phyloP scores from a whole-genome alignment of 169 alveolate species.

The Plasmodium chabaudi region DNA sequence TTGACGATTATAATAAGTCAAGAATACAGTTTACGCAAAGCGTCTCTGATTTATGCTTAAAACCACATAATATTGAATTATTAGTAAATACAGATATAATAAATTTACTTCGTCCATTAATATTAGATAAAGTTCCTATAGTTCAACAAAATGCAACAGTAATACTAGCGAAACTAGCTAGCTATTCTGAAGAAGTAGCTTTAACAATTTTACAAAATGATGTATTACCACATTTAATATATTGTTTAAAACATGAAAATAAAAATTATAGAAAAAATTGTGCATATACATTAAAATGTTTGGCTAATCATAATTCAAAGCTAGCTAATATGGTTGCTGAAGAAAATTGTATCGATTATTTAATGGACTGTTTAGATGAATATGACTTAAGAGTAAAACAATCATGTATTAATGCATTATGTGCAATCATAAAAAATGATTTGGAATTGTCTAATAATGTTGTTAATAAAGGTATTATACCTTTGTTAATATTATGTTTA shows the following conservation, averaged over 20 bases:
- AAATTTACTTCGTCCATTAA: constrained; percentile 57
- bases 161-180: constrained; percentile 56
- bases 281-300: constrained; percentile 42
- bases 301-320: constrained; percentile 70
- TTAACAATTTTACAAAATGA: constrained; percentile 56
- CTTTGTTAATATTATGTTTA: constrained; percentile 44
- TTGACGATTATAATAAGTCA: constrained; percentile 56
- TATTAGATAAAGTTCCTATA: constrained; percentile 58
- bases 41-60: constrained; percentile 51
- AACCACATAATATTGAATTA: constrained; percentile 59
- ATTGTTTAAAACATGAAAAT: constrained; percentile 75
- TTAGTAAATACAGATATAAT: constrained; percentile 64
- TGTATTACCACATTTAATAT: constrained; percentile 66
- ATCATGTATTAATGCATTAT: constrained; percentile 61
- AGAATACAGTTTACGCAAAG: constrained; percentile 55
- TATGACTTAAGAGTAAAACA: constrained; percentile 59
- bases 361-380: constrained; percentile 53
- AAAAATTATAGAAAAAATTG: constrained; percentile 66
- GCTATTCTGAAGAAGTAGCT: constrained; percentile 68
- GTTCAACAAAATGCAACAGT: constrained; percentile 72
- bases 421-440: constrained; percentile 60
- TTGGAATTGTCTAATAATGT: constrained; percentile 30
- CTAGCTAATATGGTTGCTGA: constrained; percentile 61
- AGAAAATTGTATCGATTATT: constrained; percentile 60
- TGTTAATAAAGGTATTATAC: constrained; percentile 59